These are phyloP conservation scores for Pueraria montana DNA, from an alignment of 306 rosid genomes.

Conservation along the genomic window DNA sequence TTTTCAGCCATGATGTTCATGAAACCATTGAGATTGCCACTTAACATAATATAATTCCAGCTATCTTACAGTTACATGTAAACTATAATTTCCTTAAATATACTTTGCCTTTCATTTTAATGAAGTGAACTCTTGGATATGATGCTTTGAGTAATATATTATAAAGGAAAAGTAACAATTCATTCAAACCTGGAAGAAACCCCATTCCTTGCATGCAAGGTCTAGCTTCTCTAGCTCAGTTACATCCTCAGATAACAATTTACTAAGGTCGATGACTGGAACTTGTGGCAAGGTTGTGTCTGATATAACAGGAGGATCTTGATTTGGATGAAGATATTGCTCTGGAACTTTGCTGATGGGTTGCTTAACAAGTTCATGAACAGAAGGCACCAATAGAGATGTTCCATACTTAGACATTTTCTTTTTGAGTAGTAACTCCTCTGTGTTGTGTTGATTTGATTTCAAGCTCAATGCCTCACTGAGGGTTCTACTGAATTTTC, in stretches of 20 bases:
- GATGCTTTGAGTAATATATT: too few species aligned
- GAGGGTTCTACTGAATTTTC: too few species aligned
- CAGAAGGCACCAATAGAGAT: constrained; percentile 46
- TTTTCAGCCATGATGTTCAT: background rate
- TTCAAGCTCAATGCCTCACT: too few species aligned
- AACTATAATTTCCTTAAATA: background rate
- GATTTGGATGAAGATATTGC: constrained; percentile 52
- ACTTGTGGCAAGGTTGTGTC: constrained; percentile 41
- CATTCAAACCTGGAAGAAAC: constrained; percentile 60
- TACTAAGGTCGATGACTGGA: constrained; percentile 56
- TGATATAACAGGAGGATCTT: constrained; percentile 44
- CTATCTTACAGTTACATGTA: background rate
- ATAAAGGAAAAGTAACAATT: background rate
- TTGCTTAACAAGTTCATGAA: constrained; percentile 46
- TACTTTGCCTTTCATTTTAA: too few species aligned
- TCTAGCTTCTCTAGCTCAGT: constrained; percentile 55
- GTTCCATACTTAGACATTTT: constrained; percentile 16
- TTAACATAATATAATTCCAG: background rate
- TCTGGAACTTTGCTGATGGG: constrained; percentile 48
- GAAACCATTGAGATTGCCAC: background rate
- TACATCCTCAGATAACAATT: constrained; percentile 45
- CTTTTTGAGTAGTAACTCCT: too few species aligned
- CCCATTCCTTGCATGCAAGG: constrained; percentile 55
- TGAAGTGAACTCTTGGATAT: too few species aligned
- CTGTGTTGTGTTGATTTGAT: too few species aligned